A percentile compares a stretch with the other conserved stretches of the same genome.
Evolutionary conservation across 805 yeast genomes (phyloP).

Genomic region (Brettanomyces sp.): DNA sequence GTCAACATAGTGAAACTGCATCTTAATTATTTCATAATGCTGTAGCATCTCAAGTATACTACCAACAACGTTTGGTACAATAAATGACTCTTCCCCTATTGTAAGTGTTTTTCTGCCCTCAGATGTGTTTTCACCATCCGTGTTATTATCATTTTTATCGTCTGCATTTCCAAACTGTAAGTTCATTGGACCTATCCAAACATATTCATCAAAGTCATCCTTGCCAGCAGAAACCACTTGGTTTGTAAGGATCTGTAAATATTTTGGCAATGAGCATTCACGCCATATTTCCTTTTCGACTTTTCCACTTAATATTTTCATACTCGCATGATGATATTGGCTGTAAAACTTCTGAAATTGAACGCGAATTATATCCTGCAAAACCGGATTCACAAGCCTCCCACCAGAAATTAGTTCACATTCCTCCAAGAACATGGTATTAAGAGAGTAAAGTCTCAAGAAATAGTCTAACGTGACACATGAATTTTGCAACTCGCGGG

Average conservation of each 20-base stretch:
- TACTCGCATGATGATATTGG: conserved; percentile 43
- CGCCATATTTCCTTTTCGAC: conserved; percentile 74
- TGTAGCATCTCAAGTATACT: conserved; percentile 32
- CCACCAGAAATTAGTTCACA: conserved; percentile 75
- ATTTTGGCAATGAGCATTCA: conserved; percentile 47
- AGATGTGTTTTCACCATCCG: conserved; percentile 2
- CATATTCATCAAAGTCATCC: conserved; percentile 30
- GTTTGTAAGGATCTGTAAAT: conserved; percentile 41
- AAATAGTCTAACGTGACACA: conserved; percentile 51
- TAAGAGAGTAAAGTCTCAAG: conserved; percentile 54
- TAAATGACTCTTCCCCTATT: conserved; percentile 47
- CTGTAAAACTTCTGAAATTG: conserved; percentile 55
- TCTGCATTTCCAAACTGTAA: conserved; percentile 7
- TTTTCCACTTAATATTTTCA: conserved; percentile 35
- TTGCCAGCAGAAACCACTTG: conserved; percentile 39
- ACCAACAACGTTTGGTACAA: conserved; percentile 43
- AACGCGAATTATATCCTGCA: conserved; percentile 57
- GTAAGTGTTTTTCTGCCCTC: conserved; percentile 24
- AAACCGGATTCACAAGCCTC: conserved; percentile 42
- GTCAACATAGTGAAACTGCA: conserved; percentile 44
- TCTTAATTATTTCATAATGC: conserved; percentile 47
- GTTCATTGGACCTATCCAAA: conserved; percentile 36
- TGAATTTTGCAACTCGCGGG: conserved; percentile 64
- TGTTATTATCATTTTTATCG: background rate
- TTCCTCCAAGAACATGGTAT: conserved; percentile 64